A percentile compares a stretch with the other conserved stretches of the same genome.
These are phyloP conservation scores for Gorgonomyces haynaldii DNA, from an alignment of 192 early-diverging fungal species.

Conservation along the genomic window DNA sequence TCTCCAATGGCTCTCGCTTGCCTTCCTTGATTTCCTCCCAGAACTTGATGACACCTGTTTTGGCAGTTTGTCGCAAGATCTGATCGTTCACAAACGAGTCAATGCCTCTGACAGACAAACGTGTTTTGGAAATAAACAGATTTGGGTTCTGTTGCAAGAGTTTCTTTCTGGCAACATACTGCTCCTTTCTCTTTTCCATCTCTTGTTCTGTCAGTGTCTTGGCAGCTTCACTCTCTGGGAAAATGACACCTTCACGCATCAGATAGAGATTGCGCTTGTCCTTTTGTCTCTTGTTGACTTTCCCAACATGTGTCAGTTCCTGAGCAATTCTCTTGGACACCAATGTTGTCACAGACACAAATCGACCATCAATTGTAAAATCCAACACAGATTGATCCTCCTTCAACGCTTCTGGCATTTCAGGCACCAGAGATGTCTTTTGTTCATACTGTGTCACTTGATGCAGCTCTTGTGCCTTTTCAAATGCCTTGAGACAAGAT, in stretches of 20 bases:
- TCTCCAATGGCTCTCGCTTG: constrained; percentile 22
- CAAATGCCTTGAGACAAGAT: constrained; percentile 60
- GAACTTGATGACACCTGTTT: constrained; percentile 27
- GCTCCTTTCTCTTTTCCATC: constrained; percentile 72
- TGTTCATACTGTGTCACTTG: constrained; percentile 24
- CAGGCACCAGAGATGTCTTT: constrained; percentile 55
- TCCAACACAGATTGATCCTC: constrained; percentile 46
- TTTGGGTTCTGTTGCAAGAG: constrained; percentile 77
- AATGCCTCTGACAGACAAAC: constrained; percentile 82
- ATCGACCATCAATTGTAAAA: constrained; percentile 63
- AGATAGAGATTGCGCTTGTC: constrained; percentile 83
- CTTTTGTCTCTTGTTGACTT: constrained; percentile 48
- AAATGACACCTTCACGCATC: constrained; percentile 84
- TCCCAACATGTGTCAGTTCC: constrained; percentile 47
- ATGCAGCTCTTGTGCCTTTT: constrained; percentile 39
- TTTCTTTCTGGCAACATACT: constrained; percentile 69
- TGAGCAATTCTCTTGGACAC: constrained; percentile 63
- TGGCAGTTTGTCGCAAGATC: constrained; percentile 38
- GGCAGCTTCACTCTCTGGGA: constrained; percentile 70
- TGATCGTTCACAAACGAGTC: constrained; percentile 61
- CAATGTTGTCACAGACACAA: constrained; percentile 67
- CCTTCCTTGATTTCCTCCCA: constrained; percentile 35
- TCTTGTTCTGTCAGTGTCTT: constrained; percentile 55
- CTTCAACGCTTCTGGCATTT: constrained; percentile 37
- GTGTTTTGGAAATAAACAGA: constrained; percentile 75